Percentiles rank a stretch among this genome's conserved stretches.
These are phyloP conservation scores for Debaryomyces sp. DNA, from an alignment of 1,139 yeast genomes.

Conservation along the genomic window DNA sequence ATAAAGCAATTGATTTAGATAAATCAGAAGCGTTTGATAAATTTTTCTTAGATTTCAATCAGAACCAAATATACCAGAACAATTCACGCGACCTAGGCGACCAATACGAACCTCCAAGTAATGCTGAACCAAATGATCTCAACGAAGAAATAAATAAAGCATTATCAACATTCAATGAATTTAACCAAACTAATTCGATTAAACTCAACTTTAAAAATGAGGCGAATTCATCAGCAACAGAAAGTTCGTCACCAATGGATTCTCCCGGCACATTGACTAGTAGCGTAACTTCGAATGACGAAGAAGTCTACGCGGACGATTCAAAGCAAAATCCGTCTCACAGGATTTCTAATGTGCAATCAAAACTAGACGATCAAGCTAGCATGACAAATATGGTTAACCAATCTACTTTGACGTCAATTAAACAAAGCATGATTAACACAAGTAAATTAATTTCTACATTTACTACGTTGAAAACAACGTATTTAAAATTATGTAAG, in stretches of 20 bases:
- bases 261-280: constrained; percentile 10
- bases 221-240: constrained; percentile 9
- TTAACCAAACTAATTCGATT: constrained; percentile 10
- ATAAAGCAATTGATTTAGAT: background rate
- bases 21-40: constrained; percentile 4
- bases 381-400: background rate
- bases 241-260: constrained; percentile 10
- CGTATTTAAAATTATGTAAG: constrained; percentile 39
- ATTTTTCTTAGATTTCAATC: constrained; percentile 5
- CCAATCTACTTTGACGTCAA: constrained; percentile 22
- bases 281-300: constrained; percentile 8
- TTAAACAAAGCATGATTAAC: constrained; percentile 33
- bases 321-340: constrained; percentile 8
- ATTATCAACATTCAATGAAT: constrained; percentile 21
- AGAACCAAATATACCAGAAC: background rate
- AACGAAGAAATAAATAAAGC: constrained; percentile 27
- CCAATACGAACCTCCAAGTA: background rate
- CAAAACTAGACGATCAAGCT: background rate
- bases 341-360: background rate
- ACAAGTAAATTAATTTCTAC: constrained; percentile 33
- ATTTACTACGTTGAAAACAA: constrained; percentile 34
- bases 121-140: constrained; percentile 12
- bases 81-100: background rate
- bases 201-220: background rate
- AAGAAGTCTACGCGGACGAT: background rate